phyloP scores from a whole-genome alignment of 2,329 filamentous ascomycete species.

The Stagonosporopsis rhizophila region DNA sequence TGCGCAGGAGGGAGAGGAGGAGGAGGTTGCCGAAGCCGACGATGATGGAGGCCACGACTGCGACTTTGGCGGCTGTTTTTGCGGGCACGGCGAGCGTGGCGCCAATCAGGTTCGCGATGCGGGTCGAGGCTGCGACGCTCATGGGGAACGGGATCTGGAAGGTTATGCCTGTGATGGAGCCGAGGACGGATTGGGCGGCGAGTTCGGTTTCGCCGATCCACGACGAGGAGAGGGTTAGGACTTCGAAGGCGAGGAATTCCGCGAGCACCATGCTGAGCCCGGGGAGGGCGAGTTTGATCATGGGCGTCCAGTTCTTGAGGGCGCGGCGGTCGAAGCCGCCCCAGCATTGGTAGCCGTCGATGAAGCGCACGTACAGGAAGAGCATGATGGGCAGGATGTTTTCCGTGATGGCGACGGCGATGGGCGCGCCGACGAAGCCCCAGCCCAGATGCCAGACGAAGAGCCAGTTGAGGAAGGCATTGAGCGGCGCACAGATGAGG shows the following conservation, averaged over 20 bases:
- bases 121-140: constrained; percentile 85
- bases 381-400: constrained; percentile 76
- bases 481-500: constrained; percentile 80
- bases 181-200: constrained; percentile 86
- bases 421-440: constrained; percentile 78
- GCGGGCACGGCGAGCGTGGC: constrained; percentile 82
- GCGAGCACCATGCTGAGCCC: constrained; percentile 94
- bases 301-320: constrained; percentile 77
- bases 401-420: constrained; percentile 78
- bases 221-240: constrained; percentile 82
- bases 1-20: constrained; percentile 71
- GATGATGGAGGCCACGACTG: constrained; percentile 68
- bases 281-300: constrained; percentile 86
- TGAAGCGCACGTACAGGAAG: constrained; percentile 74
- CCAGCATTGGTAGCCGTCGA: constrained; percentile 80
- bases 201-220: constrained; percentile 81
- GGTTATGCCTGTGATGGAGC: constrained; percentile 77
- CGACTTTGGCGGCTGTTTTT: constrained; percentile 79
- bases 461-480: constrained; percentile 80
- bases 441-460: constrained; percentile 70
- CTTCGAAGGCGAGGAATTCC: constrained; percentile 92
- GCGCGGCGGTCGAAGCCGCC: constrained; percentile 76
- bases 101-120: constrained; percentile 90
- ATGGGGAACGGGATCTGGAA: constrained; percentile 94
- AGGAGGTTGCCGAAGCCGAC: constrained; percentile 83